Base-by-base conservation (phyloP, 768 basidiomycete species). In the Ramaria sp. region DNA sequence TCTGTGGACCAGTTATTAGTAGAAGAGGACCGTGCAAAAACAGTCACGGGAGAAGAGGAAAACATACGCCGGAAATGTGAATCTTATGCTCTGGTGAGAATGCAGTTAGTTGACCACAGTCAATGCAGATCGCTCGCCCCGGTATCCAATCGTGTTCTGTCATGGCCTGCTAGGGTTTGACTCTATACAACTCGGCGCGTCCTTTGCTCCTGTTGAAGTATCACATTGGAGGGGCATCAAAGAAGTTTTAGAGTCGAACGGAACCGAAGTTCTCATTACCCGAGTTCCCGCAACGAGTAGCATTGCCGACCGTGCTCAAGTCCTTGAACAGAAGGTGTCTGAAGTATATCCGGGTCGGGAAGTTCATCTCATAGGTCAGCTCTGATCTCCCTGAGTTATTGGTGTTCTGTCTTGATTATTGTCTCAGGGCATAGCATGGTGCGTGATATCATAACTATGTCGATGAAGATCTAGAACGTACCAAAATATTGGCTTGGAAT, bases 151-250 rank as follows among this genome's bases (percentile, higher is more conserved):
- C 46, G 86, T 98, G 1, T 97, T 98, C 70, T 98, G 95, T 63
- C 95, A 98, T 66, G 95, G 94, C 9, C 78, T 96, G 1, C 77
- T 97, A 7, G 91, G 91, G 1, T 94, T 93, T 61, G 91, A 94
- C 66, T 84, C 83, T 0, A 80, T 93, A 62, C 86, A 82, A 2
- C 84, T 91, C 22, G 86, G 88, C 1, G 22, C 79, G 1, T 72
- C 84, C 46, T 88, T 86, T 57, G 83, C 85, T 12, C 84, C 91
- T 4, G 63, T 97, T 17, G 83, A 93, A 64, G 91, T 99, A 42
- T 78, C 86, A 1, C 93, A 99, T 68, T 99, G 96, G 96, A 80
- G 95, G 38, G 96, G 96, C 7, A 95, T 99, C 61, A 86, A 88
- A 65, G 91, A 97, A 67, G 92, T 88, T 17, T 76, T 99, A 7